Evolutionary conservation across 2,329 filamentous ascomycete genomes (phyloP), one percentile per base, ranked within the genome.

Genomic region (Botrytis cinerea): DNA sequence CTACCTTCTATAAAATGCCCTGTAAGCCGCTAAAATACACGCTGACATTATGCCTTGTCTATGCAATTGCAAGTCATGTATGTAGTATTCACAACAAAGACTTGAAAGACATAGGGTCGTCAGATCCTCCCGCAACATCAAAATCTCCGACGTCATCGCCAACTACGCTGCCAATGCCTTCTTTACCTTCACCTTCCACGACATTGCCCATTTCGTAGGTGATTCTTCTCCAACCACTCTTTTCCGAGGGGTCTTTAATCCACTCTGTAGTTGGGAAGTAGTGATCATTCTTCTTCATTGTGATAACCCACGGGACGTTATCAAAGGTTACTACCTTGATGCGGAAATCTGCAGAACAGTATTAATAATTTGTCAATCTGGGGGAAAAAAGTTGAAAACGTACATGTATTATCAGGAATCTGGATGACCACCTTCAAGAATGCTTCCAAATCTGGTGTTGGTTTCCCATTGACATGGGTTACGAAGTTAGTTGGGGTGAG

Each of bases 261-360:
- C 89, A 91, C 79, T 92, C 90, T 82, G 89, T 88, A 0, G 89
- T 92, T 0, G 90, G 90, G 83, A 92, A 92, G 82, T 99, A 99
- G 83, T 99, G 96, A 81, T 99, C 95, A 79, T 98, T 98, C 88
- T 98, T 98, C 90, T 99, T 99, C 93, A 99, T 97, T 14, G 96
- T 99, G 57, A 97, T 93, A n/a, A 99, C 94, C 94, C 96, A 99
- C 5, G 95, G 95, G 16, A 99, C 94, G 80, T 97, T 97, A 82
- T 99, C 96, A 80, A 99, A 99, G 0, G 96, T 98, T 82, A 98
- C 94, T n/a, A 96, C 94, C 82, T 95, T 95, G 71, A 99, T 87
- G 28, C 96, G 91, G 90, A 99, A 99, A 84, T 99, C 90, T 92
- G 73, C 45, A 22, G 45, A 32, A 25, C 10, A 64, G 48, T 73